phyloP scores from a whole-genome alignment of 140 eudicot species.

The Senecio squalidus region DNA sequence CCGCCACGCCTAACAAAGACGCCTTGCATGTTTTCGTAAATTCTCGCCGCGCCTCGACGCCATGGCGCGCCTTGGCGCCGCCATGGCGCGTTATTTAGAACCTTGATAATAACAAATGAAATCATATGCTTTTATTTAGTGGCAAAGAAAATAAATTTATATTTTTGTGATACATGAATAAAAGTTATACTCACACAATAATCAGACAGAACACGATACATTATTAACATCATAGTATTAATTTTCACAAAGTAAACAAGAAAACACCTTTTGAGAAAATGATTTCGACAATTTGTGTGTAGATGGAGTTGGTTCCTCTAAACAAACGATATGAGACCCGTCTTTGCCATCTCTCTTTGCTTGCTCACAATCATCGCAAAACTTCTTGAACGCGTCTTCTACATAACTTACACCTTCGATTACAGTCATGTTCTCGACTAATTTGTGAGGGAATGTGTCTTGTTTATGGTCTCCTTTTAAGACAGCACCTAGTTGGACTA shows the following conservation, averaged over 20 bases:
- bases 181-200: slow-evolving; percentile 4
- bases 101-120: not conserved
- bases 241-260: slow-evolving; percentile 38
- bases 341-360: slow-evolving; percentile 52
- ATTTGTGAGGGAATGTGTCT: slow-evolving; percentile 30
- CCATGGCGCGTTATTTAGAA: too few species aligned
- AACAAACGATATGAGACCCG: slow-evolving; percentile 42
- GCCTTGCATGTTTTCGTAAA: too few species aligned
- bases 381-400: slow-evolving; percentile 40
- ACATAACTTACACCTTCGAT: slow-evolving; percentile 39
- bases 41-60: too few species aligned
- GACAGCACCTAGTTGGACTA: slow-evolving; percentile 52
- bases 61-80: too few species aligned
- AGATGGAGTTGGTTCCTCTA: slow-evolving; percentile 17
- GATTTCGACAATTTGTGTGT: slow-evolving; percentile 10
- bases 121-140: slow-evolving; percentile 6
- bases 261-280: slow-evolving; percentile 29
- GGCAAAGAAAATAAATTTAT: not conserved
- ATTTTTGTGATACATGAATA: not conserved
- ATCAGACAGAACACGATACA: not conserved
- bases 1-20: too few species aligned
- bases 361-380: slow-evolving; percentile 46
- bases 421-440: slow-evolving; percentile 58
- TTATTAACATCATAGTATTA: slow-evolving; percentile 1
- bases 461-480: slow-evolving; percentile 47